A percentile compares a stretch with the other conserved stretches of the same genome.
Conservation (phyloP, 2,329 filamentous ascomycete species). For the Cercospora janseana region DNA sequence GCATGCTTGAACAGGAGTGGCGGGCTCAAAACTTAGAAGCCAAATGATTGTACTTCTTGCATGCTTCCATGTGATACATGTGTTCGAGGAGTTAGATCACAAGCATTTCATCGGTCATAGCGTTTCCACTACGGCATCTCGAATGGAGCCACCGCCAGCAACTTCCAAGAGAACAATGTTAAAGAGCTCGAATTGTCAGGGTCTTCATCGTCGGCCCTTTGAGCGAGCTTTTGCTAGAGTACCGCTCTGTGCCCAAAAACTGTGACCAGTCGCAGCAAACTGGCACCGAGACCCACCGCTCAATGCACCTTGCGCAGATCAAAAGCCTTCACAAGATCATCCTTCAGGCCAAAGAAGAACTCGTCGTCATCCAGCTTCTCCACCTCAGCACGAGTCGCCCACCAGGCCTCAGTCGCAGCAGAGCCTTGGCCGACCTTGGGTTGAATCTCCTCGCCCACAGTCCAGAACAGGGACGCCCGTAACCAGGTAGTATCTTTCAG, state of each 20-base stretch:
- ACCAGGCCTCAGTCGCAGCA: constrained; percentile 16
- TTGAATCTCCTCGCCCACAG: constrained; percentile 11
- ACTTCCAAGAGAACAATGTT: too few relatives aligned
- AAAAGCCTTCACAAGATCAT: constrained; percentile 18
- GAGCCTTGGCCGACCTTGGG: constrained; percentile 13
- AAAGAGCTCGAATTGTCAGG: too few relatives aligned
- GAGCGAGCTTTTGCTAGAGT: too few relatives aligned
- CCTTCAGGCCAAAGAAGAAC: constrained; percentile 20
- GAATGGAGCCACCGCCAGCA: too few relatives aligned
- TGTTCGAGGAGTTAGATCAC: too few relatives aligned
- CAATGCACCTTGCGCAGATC: constrained; percentile 14
- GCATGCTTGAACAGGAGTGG: constrained; percentile 10
- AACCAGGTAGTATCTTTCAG: constrained; percentile 22
- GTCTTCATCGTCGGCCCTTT: too few relatives aligned
- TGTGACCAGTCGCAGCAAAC: too few relatives aligned
- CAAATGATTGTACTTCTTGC: too few relatives aligned
- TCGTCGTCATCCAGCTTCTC: constrained; percentile 12
- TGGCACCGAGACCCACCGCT: too few relatives aligned
- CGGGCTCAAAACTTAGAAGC: not conserved
- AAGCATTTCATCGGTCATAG: too few relatives aligned
- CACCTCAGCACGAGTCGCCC: constrained; percentile 17
- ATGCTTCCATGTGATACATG: not conserved
- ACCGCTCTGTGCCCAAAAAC: too few relatives aligned
- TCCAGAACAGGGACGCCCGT: constrained; percentile 21
- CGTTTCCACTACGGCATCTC: too few relatives aligned